These are phyloP conservation scores for Blastocystis sp. DNA, from an alignment of 352 stramenopile genomes.

Conservation along the genomic window DNA sequence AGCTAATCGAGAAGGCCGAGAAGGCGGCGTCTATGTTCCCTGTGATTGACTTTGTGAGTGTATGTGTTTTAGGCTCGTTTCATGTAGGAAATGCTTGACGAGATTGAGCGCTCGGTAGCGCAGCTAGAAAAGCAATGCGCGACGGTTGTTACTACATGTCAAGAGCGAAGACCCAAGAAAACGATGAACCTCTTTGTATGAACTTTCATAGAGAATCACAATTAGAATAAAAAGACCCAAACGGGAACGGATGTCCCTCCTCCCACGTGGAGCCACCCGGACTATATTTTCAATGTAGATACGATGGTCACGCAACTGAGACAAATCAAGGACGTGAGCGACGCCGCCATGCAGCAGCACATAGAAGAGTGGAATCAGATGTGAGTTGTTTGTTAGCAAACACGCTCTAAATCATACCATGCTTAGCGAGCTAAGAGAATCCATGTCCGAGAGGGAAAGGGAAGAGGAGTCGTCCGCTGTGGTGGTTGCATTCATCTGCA, in stretches of 20 bases:
- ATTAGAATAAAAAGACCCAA: slow-evolving; percentile 45
- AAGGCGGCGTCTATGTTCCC: slow-evolving; percentile 11
- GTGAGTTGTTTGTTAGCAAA: not conserved
- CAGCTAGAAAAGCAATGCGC: slow-evolving; percentile 25
- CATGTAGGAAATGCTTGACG: not conserved
- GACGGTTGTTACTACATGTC: not conserved
- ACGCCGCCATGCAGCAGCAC: not conserved
- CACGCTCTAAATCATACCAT: not conserved
- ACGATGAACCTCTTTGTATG: slow-evolving; percentile 1
- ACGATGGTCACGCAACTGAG: slow-evolving; percentile 50
- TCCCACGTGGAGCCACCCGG: slow-evolving; percentile 17
- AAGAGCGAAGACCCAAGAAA: slow-evolving; percentile 46
- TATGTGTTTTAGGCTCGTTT: not conserved
- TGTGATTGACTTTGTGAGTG: slow-evolving; percentile 45
- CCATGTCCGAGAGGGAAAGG: slow-evolving; percentile 1
- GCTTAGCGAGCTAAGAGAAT: not conserved
- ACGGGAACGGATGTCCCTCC: slow-evolving; percentile 39
- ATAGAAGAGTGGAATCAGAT: not conserved
- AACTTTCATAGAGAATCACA: not conserved
- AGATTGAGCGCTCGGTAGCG: not conserved
- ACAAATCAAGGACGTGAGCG: slow-evolving; percentile 26
- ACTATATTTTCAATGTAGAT: slow-evolving; percentile 51
- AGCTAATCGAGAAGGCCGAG: not conserved
- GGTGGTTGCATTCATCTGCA: not conserved
- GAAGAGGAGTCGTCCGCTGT: not conserved